Evolutionary conservation across 2,329 filamentous ascomycete species (phyloP), one percentile per base, ranked within the genome.

Genomic region (Alternaria brassicicola): DNA sequence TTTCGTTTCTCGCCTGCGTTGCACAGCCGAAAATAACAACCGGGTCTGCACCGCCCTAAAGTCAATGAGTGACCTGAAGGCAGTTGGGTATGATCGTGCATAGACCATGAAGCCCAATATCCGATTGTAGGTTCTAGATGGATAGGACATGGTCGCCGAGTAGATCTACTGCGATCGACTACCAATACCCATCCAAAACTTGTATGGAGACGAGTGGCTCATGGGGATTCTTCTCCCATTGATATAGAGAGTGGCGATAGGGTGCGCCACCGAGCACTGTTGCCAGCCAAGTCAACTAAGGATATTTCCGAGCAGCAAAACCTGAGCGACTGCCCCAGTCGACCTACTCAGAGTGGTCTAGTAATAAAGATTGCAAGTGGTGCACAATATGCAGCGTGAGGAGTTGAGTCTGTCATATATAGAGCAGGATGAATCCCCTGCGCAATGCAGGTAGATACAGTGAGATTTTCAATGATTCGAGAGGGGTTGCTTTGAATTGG

Each of bases 221-320:
- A 42, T 39, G 55, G 55, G 54, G 53, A 23, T 54, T 57, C 35
- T 54, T 53, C 23, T 17, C 23, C 55, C 42, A 42, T 25, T 31
- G 7, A 53, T 30, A 57, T 54, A 45, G 47, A 15, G 21, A 47
- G 42, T 25, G 38, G 35, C 38, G 38, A 38, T 42, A 25, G 8
- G 39, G 28, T n/a, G 28, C 23, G 25, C 31, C 55, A 38, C 28
- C 28, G n/a, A 25, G 17, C 49, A 42, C n/a, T 42, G 30, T 25
- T 30, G 19, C 21, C 17, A 26, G 50, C 55, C 42, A 54, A 53
- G 49, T 38, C 55, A 45, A 25, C 19, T 19, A 30, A 36, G 28
- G 48, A 25, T 35, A 12, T 35, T 35, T 36, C 50, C 36, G 45
- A 52, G 35, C 41, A 35, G n/a, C 31, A 23, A 21, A 30, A 39